These are phyloP conservation scores for Herpetomonas muscarum DNA, from an alignment of 208 protist genomes.

Conservation along the genomic window DNA sequence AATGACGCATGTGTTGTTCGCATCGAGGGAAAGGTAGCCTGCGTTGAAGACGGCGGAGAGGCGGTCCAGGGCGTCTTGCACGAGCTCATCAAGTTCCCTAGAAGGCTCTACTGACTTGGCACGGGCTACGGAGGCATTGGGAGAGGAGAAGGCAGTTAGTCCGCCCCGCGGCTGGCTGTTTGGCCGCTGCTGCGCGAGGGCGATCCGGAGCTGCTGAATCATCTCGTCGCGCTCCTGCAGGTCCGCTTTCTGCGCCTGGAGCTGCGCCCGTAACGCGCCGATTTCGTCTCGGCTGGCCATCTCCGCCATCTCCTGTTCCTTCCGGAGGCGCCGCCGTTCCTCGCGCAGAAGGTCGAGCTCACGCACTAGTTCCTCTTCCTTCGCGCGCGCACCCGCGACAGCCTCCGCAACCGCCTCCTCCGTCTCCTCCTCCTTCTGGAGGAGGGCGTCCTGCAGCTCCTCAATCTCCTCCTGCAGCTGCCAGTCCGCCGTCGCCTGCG, in stretches of 20 bases:
- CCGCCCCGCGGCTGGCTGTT: constrained; percentile 15
- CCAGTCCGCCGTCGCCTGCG: constrained; percentile 7
- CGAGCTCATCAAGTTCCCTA: constrained; percentile 18
- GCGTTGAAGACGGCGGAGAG: constrained; percentile 27
- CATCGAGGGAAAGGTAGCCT: constrained; percentile 36
- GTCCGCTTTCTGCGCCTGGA: constrained; percentile 12
- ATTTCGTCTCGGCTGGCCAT: constrained; percentile 30
- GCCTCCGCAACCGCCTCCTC: constrained; percentile 19
- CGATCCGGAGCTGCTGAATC: constrained; percentile 5
- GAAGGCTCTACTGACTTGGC: neutral
- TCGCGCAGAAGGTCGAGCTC: constrained; percentile 59
- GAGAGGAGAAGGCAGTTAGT: constrained; percentile 1
- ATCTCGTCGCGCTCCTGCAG: constrained; percentile 5
- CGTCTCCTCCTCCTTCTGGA: constrained; percentile 9
- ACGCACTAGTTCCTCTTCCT: constrained; percentile 55
- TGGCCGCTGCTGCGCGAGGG: constrained; percentile 7
- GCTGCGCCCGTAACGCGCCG: constrained; percentile 29
- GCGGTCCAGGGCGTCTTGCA: constrained; percentile 12
- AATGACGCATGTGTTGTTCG: constrained; percentile 66
- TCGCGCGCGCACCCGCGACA: constrained; percentile 27
- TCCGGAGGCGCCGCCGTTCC: constrained; percentile 28
- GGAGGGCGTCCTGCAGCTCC: constrained; percentile 29
- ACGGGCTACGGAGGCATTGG: constrained; percentile 1
- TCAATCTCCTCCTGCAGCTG: constrained; percentile 64
- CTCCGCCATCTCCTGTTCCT: constrained; percentile 22